Conservation (phyloP, 345 rosid genomes). For the Salix koriyanagi region DNA sequence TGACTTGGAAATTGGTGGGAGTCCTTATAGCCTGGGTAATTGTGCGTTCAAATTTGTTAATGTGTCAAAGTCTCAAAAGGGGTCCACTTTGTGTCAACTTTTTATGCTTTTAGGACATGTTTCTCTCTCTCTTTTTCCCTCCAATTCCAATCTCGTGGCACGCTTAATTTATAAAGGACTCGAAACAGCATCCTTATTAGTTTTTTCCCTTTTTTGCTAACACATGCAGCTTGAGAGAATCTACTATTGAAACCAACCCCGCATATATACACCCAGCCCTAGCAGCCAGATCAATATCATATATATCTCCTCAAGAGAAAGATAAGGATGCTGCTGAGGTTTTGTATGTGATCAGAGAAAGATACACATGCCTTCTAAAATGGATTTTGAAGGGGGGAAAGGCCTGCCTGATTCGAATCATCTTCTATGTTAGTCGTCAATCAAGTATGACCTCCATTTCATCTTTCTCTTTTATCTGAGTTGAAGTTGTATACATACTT, state of each 20-base stretch:
- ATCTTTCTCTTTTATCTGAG: no score
- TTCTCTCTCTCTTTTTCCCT: neutral
- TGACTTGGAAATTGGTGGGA: slow-evolving; percentile 20
- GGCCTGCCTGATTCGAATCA: no score
- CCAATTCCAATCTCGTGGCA: slow-evolving; percentile 11
- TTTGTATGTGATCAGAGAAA: neutral
- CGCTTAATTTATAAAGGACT: slow-evolving; percentile 6
- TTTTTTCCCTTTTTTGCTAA: no score
- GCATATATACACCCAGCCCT: neutral
- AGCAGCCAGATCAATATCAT: neutral
- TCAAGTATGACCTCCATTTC: no score
- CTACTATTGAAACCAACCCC: slow-evolving; percentile 12
- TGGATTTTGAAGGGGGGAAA: slow-evolving; percentile 1
- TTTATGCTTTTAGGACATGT: neutral
- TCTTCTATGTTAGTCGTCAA: no score
- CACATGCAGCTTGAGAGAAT: slow-evolving; percentile 14
- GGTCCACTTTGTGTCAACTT: slow-evolving; percentile 22
- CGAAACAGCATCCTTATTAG: neutral
- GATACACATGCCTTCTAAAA: neutral
- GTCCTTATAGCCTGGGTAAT: slow-evolving; percentile 8
- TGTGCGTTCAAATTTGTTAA: slow-evolving; percentile 12
- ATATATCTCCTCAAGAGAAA: neutral
- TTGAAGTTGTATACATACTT: no score
- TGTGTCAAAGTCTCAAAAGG: slow-evolving; percentile 10
- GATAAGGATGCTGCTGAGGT: slow-evolving; percentile 13